Evolutionary conservation across 78 protist species (phyloP), one percentile per base, ranked within the genome.

Genomic region (Dictyostelium purpureum): DNA sequence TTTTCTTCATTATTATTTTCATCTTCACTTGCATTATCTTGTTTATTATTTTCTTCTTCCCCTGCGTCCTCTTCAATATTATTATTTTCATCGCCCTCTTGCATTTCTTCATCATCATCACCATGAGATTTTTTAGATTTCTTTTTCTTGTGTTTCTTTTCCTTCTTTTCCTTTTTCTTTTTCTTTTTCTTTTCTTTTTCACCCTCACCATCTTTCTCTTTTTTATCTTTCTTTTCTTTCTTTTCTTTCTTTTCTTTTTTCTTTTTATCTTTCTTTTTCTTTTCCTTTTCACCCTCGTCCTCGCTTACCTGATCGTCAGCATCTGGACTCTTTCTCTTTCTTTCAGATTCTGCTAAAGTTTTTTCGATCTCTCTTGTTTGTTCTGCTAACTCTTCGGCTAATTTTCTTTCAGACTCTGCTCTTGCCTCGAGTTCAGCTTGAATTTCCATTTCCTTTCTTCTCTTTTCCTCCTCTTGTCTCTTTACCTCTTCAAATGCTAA

Each of bases 341-440:
- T 63, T 3, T 56, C 21, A 21, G 90, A 70, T 1, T 6, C 26
- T 11, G 10, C 14, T 2, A 24, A 1, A 18, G n/a, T 40, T 24
- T 63, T 35, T 12, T 83, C 57, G n/a, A 28, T 43, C 40, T 88
- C 69, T 12, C 57, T 33, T 7, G 75, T 12, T 69, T 73, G 10
- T 9, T 54, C 89, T 33, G 38, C 42, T n/a, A 73, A 9, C 6
- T 70, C 71, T 43, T 73, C 51, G 33, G 69, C 70, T 14, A 21
- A 0, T 71, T 69, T 54, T 45, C 54, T 38, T 78, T 87, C 56
- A 0, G 43, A 89, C 21, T 87, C 93, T 28, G 21, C 77, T 75
- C 28, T 49, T 28, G 40, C 54, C 14, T 61, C 38, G 21, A 5
- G 4, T 28, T 37, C 12, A 21, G 24, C 33, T 31, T 2, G n/a